phyloP scores from a whole-genome alignment of 2,329 filamentous ascomycete species.

The Xylaria multiplex region DNA sequence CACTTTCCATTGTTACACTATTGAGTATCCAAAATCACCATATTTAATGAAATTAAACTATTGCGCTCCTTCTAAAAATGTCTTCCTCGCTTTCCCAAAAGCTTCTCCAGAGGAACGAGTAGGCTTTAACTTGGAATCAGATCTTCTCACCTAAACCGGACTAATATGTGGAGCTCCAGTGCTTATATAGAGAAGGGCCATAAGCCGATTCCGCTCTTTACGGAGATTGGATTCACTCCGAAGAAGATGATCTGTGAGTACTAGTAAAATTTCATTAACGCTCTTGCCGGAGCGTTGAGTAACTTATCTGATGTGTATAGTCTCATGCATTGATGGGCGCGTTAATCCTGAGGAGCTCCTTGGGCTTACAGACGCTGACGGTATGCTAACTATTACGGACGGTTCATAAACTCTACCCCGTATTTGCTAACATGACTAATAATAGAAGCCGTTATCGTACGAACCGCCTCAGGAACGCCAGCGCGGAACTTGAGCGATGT shows the following conservation, averaged over 20 bases:
- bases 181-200: constrained; percentile 10
- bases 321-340: constrained; percentile 19
- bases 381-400: neutral
- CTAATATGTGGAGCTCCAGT: neutral
- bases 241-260: constrained; percentile 22
- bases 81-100: constrained; percentile 4
- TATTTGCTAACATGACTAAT: neutral
- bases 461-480: constrained; percentile 23
- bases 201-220: constrained; percentile 9
- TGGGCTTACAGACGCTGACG: constrained; percentile 8
- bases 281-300: neutral
- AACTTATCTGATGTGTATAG: neutral
- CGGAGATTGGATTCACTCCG: constrained; percentile 3
- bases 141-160: no score
- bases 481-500: constrained; percentile 26
- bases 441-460: constrained; percentile 16
- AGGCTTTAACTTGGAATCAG: neutral
- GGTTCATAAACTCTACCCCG: neutral
- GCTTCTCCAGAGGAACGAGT: constrained; percentile 23
- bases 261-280: neutral
- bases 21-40: no score
- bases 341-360: constrained; percentile 14
- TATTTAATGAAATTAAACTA: no score
- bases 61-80: no score
- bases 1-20: neutral